Evolutionary conservation across 768 basidiomycete species (phyloP).

Genomic region (Lentinula lateritia): DNA sequence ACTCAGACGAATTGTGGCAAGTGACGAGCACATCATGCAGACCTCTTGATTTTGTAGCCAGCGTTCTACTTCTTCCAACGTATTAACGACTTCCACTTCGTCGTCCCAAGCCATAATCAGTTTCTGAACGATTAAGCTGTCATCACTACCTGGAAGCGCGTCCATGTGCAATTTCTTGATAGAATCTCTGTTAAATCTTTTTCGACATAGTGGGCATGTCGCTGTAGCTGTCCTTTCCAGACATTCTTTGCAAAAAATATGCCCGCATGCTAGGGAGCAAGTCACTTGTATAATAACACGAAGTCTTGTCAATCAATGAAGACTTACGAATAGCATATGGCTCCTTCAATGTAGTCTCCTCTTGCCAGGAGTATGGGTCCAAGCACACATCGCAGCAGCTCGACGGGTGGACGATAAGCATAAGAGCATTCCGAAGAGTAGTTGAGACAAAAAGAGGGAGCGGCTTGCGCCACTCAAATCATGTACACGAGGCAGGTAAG

Average conservation of each 20-base stretch:
- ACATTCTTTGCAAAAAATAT: conserved; percentile 37
- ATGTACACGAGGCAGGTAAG: neutral
- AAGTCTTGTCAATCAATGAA: conserved; percentile 3
- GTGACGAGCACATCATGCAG: neutral
- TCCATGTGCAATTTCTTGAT: conserved; percentile 69
- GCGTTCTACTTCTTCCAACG: neutral
- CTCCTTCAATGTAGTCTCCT: conserved; percentile 28
- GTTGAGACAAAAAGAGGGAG: neutral
- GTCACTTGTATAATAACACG: neutral
- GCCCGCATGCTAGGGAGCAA: conserved; percentile 6
- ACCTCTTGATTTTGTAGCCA: neutral
- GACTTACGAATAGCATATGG: conserved; percentile 69
- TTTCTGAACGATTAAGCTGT: conserved; percentile 29
- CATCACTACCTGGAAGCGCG: conserved; percentile 29
- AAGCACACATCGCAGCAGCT: conserved; percentile 6
- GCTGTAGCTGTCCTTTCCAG: conserved; percentile 44
- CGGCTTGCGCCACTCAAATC: neutral
- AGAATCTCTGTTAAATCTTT: conserved; percentile 47
- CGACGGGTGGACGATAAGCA: conserved; percentile 5
- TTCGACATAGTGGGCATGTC: conserved; percentile 65
- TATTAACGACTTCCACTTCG: conserved; percentile 18
- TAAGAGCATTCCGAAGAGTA: conserved; percentile 1
- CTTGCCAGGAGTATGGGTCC: conserved; percentile 11
- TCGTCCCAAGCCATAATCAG: conserved; percentile 35
- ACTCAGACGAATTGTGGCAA: neutral